A percentile compares a stretch with the other conserved stretches of the same genome.
Evolutionary conservation across 208 protist genomes (phyloP).

Genomic region (Sergeia podlipaevii): DNA sequence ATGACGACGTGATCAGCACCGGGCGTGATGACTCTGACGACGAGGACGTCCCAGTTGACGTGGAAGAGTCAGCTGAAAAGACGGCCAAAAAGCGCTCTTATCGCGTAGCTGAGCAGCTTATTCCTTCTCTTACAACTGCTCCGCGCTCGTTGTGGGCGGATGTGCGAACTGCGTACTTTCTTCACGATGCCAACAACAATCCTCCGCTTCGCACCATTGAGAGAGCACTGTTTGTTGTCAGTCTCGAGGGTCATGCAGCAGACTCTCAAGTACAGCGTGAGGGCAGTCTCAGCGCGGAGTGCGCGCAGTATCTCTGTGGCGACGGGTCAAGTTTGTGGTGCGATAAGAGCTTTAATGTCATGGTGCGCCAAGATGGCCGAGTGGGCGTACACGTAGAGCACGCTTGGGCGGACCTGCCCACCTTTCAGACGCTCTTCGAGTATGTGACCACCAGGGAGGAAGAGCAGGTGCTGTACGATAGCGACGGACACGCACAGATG

Average conservation of each 20-base stretch:
- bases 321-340: slow-evolving; percentile 71
- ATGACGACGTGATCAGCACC: slow-evolving; percentile 38
- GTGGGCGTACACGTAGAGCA: slow-evolving; percentile 76
- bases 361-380: slow-evolving; percentile 45
- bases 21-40: slow-evolving; percentile 47
- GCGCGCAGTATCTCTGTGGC: slow-evolving; percentile 54
- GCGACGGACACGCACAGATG: slow-evolving; percentile 39
- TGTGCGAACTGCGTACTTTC: slow-evolving; percentile 53
- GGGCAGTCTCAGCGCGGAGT: slow-evolving; percentile 27
- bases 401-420: slow-evolving; percentile 74
- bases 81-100: slow-evolving; percentile 37
- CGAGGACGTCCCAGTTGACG: slow-evolving; percentile 32
- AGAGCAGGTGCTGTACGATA: slow-evolving; percentile 33
- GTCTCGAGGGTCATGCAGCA: slow-evolving; percentile 31
- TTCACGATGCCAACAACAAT: slow-evolving; percentile 70
- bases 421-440: slow-evolving; percentile 54
- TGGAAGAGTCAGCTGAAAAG: slow-evolving; percentile 37
- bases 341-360: slow-evolving; percentile 83
- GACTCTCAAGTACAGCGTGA: too few relatives aligned
- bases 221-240: slow-evolving; percentile 76
- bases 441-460: slow-evolving; percentile 49
- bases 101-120: slow-evolving; percentile 40
- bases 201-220: slow-evolving; percentile 59
- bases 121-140: slow-evolving; percentile 65
- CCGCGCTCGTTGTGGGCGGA: slow-evolving; percentile 72